Evolutionary conservation across 2,329 filamentous ascomycete species (phyloP).

Genomic region (Chaetomiaceae sp.): DNA sequence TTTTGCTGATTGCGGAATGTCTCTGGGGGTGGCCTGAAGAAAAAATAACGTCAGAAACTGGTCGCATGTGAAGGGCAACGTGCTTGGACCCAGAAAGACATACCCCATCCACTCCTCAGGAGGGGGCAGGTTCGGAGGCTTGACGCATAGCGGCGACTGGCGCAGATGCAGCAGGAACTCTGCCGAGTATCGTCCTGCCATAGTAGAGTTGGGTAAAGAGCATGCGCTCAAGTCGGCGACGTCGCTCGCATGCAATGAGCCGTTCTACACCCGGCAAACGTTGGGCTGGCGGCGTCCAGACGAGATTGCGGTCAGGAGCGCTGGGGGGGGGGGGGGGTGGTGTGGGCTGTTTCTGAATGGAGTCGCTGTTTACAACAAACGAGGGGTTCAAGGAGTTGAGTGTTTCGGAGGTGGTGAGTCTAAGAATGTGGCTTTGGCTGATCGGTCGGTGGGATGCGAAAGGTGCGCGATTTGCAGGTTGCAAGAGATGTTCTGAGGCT

Average conservation of each 20-base stretch:
- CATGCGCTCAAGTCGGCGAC: slow-evolving; percentile 13
- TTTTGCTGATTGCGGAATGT: slow-evolving; percentile 44
- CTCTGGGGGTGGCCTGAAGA: slow-evolving; percentile 42
- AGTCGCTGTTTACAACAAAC: not conserved
- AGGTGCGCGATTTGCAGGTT: slow-evolving; percentile 10
- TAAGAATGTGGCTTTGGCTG: not conserved
- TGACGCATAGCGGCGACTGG: slow-evolving; percentile 77
- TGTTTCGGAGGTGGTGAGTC: not conserved
- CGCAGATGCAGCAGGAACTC: slow-evolving; percentile 72
- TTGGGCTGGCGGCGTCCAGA: not conserved
- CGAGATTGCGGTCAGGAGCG: slow-evolving; percentile 4
- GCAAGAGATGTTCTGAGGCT: not conserved
- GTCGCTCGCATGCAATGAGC: slow-evolving; percentile 1
- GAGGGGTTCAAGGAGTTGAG: not conserved
- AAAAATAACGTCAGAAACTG: slow-evolving; percentile 11
- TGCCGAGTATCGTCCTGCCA: slow-evolving; percentile 65
- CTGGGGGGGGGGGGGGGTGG: too few species aligned
- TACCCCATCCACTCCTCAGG: slow-evolving; percentile 97
- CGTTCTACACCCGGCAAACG: not conserved
- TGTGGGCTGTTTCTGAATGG: slow-evolving; percentile 3
- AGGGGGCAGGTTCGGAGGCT: slow-evolving; percentile 73
- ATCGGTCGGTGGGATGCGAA: not conserved
- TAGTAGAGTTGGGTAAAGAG: slow-evolving; percentile 29
- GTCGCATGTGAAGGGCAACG: not conserved
- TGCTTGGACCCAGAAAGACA: slow-evolving; percentile 29